Conservation (phyloP, 306 rosid genomes). For the Boehmeria nivea region DNA sequence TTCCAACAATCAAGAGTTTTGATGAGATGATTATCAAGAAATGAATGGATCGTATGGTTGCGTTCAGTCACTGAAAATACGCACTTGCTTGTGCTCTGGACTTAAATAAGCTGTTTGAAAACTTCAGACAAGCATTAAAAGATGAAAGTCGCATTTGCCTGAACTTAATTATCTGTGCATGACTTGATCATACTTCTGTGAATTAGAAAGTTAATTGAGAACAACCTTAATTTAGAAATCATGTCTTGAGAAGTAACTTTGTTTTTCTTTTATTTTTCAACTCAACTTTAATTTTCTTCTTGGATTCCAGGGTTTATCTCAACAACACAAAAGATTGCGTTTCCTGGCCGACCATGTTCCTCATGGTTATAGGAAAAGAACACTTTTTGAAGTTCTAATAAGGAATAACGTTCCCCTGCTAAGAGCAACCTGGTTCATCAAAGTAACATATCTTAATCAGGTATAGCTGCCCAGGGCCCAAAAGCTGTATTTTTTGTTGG, state of each 20-base stretch:
- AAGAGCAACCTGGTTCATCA: slow-evolving; percentile 94
- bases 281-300: slow-evolving; percentile 1
- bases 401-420: slow-evolving; percentile 91
- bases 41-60: too few relatives aligned
- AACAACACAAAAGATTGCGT: slow-evolving; percentile 77
- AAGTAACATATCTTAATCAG: slow-evolving; percentile 90
- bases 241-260: slow-evolving; percentile 5
- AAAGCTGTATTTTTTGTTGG: slow-evolving; percentile 15
- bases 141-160: too few relatives aligned
- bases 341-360: slow-evolving; percentile 86
- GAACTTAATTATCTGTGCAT: not conserved
- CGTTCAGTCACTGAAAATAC: too few relatives aligned
- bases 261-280: not conserved
- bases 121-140: not conserved
- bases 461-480: slow-evolving; percentile 30
- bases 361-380: slow-evolving; percentile 65
- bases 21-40: too few relatives aligned
- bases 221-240: not conserved
- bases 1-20: too few relatives aligned
- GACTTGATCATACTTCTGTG: not conserved
- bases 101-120: not conserved
- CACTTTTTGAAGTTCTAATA: slow-evolving; percentile 74
- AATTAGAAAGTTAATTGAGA: not conserved
- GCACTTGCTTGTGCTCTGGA: too few relatives aligned
- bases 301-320: slow-evolving; percentile 77